Percentiles rank a stretch among this genome's conserved stretches.
Evolutionary conservation across 2,329 filamentous ascomycete genomes (phyloP).

Genomic region (Ophioceras dolichostomum): DNA sequence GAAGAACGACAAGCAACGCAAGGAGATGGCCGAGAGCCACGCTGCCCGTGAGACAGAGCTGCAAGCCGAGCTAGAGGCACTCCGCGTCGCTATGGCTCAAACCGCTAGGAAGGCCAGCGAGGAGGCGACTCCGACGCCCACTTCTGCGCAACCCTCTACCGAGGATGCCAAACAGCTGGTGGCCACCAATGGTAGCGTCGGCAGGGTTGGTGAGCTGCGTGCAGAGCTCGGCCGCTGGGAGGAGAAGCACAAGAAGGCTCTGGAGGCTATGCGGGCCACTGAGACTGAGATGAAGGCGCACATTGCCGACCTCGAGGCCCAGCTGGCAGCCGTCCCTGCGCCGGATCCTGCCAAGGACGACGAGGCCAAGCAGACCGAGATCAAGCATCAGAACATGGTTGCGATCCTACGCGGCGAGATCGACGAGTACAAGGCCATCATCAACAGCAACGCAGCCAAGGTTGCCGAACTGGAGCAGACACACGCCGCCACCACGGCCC

Average conservation of each 20-base stretch:
- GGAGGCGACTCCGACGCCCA: constrained; percentile 10
- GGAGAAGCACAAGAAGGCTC: constrained; percentile 56
- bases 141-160: too few relatives aligned
- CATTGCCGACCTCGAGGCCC: constrained; percentile 58
- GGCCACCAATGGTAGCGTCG: constrained; percentile 28
- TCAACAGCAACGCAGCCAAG: constrained; percentile 54
- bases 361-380: constrained; percentile 33
- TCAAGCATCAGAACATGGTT: constrained; percentile 47
- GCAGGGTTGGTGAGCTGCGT: constrained; percentile 54
- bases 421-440: constrained; percentile 65
- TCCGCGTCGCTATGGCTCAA: too few relatives aligned
- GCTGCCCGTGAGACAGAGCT: constrained; percentile 65
- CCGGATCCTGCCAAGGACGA: constrained; percentile 24
- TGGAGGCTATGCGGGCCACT: constrained; percentile 58
- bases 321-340: constrained; percentile 32
- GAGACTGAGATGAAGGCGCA: constrained; percentile 63
- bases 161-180: constrained; percentile 15
- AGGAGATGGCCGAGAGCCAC: constrained; percentile 59
- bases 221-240: constrained; percentile 65
- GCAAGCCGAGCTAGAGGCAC: constrained; percentile 53
- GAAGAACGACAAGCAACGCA: constrained; percentile 72
- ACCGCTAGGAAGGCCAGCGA: too few relatives aligned
- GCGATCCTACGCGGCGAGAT: constrained; percentile 59
- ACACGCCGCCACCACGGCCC: constrained; percentile 50
- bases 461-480: constrained; percentile 64